Evolutionary conservation across 176 grass and related monocot species (phyloP), one percentile per base, ranked within the genome.

Genomic region (Oropetium thomaeum): DNA sequence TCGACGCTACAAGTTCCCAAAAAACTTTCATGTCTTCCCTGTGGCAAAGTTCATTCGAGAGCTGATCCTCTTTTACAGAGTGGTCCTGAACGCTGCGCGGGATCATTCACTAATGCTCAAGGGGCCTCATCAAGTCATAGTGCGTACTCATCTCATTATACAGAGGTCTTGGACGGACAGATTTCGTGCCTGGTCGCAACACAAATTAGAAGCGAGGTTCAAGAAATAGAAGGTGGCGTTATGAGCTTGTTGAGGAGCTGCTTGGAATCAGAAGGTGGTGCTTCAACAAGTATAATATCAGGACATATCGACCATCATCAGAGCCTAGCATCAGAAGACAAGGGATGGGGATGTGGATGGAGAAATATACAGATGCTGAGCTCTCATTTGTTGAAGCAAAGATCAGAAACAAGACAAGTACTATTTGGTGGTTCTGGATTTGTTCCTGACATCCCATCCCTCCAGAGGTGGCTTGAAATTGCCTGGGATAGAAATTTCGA

Each of bases 341-440:
- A 73, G 85, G 95, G 95, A n/a, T 93, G 95, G 95, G 95, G 90
- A 20, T 97, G 95, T 76, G 95, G 95, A 49, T 97, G 88, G 90
- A 90, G 95, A 79, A 97, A 97, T 64, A 92, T 97, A 74, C 95
- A 97, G 82, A 97, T 93, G 80, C 35, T 93, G 39, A 86, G 86
- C 77, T 93, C 95, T 81, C 79, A 97, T 86, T 58, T 97, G 58
- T 67, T 97, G 34, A 83, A 34, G 17, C 73, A 86, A 83, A 93
- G 84, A 48, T 54, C 80, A 33, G 88, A 91, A 79, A 68, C 83
- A 58, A 89, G 73, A 13, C 30, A 81, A 42, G 88, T 75, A 67
- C 45, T 97, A 28, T 97, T 93, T 75, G 90, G 86, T n/a, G 86
- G 86, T 58, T 82, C 88, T 66, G 87, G 85, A 59, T 97, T 93